Percentiles rank a stretch among this genome's conserved stretches.
Evolutionary conservation across 1,284 basidiomycete genomes (phyloP).

Genomic region (Marasmius fiardii): DNA sequence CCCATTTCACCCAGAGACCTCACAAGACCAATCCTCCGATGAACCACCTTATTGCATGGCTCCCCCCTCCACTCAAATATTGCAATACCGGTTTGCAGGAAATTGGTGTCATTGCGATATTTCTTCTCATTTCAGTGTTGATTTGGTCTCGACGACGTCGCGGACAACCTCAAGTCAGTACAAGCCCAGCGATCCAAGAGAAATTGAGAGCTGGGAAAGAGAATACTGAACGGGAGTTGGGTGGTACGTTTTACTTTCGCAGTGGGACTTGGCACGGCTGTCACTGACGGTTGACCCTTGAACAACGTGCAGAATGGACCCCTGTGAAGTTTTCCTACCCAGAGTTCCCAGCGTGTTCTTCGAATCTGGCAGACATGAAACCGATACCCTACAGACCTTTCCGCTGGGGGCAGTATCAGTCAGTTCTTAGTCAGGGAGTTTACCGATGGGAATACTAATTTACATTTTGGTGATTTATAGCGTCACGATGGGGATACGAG

Average conservation of each 20-base stretch:
- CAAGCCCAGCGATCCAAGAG: not conserved
- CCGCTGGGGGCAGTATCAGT: constrained; percentile 62
- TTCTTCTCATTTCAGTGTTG: not conserved
- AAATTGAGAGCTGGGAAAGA: not conserved
- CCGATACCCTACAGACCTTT: constrained; percentile 65
- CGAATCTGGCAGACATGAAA: constrained; percentile 39
- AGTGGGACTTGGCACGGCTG: not conserved
- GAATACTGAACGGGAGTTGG: constrained; percentile 11
- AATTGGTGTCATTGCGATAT: not conserved
- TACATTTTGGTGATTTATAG: constrained; percentile 28
- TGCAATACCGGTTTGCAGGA: too few species aligned
- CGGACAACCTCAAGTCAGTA: not conserved
- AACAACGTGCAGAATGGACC: constrained; percentile 49
- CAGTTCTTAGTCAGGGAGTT: constrained; percentile 22
- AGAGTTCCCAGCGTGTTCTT: constrained; percentile 34
- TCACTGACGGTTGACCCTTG: not conserved
- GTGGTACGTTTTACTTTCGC: constrained; percentile 4
- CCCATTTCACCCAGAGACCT: too few species aligned
- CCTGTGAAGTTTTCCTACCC: constrained; percentile 53
- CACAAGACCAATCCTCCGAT: too few species aligned
- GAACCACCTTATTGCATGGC: too few species aligned
- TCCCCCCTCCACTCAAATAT: too few species aligned
- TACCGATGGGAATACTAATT: constrained; percentile 4
- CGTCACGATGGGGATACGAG: constrained; percentile 69
- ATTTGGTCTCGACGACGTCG: not conserved